Conservation (phyloP, 78 protist genomes). For the Protostelium mycophagum region DNA sequence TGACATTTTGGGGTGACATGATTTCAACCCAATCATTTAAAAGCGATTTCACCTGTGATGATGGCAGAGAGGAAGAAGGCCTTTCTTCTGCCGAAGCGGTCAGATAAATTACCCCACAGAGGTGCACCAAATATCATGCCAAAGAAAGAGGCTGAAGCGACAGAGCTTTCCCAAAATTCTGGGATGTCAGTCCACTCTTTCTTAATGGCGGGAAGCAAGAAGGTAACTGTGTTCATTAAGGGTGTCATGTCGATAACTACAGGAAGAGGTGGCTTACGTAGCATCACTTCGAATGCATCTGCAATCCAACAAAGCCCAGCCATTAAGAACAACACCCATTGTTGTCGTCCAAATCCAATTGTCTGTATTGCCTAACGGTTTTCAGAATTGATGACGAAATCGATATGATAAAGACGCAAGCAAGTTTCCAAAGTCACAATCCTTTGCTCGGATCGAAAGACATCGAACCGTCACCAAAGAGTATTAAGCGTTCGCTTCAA, state of each 20-base stretch:
- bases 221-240: neutral
- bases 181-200: neutral
- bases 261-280: neutral
- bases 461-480: too few species aligned
- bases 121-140: slow-evolving; percentile 9
- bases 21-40: too few species aligned
- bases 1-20: too few species aligned
- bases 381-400: too few species aligned
- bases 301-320: neutral
- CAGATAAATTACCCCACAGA: neutral
- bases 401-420: too few species aligned
- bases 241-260: neutral
- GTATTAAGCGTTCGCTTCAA: too few species aligned
- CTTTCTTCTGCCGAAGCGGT: neutral
- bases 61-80: neutral
- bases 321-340: neutral
- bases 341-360: neutral
- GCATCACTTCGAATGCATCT: neutral
- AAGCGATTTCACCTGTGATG: neutral
- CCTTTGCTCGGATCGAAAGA: too few species aligned
- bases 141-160: neutral
- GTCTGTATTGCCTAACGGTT: neutral
- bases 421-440: too few species aligned
- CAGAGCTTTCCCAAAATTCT: neutral
- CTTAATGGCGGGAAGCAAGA: neutral